A percentile compares a stretch with the other conserved stretches of the same genome.
Conservation (phyloP, 2,329 filamentous ascomycete genomes). For the Tolypocladium guangdongense region DNA sequence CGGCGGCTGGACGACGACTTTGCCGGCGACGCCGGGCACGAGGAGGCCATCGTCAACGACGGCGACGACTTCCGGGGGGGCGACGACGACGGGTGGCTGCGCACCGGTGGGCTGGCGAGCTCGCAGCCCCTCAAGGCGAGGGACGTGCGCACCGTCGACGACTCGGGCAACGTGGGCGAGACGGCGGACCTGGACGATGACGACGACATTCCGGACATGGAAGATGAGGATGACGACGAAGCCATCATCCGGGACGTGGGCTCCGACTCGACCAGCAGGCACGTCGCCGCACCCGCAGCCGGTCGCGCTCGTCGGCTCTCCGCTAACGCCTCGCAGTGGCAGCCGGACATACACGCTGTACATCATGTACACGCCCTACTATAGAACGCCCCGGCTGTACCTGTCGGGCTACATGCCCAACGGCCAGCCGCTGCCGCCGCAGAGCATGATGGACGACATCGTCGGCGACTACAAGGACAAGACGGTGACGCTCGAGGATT, state of each 20-base stretch:
- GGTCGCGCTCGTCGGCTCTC: not conserved
- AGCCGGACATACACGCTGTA: conserved; percentile 95
- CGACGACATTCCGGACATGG: conserved; percentile 97
- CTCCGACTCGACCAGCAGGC: conserved; percentile 35
- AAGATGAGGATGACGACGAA: conserved; percentile 94
- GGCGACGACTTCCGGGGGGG: conserved; percentile 54
- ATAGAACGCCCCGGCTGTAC: conserved; percentile 90
- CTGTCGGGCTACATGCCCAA: conserved; percentile 77
- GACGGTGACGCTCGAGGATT: conserved; percentile 95
- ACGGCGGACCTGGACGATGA: conserved; percentile 58
- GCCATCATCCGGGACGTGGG: conserved; percentile 79
- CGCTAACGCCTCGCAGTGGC: conserved; percentile 39
- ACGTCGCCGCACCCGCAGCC: conserved; percentile 5
- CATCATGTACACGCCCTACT: conserved; percentile 96
- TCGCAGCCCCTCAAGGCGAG: conserved; percentile 65
- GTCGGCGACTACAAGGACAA: conserved; percentile 97
- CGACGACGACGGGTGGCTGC: conserved; percentile 82
- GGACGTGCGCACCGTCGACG: conserved; percentile 82
- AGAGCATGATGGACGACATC: conserved; percentile 92
- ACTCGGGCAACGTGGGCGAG: conserved; percentile 76
- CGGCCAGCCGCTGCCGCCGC: conserved; percentile 70
- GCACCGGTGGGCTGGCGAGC: conserved; percentile 69
- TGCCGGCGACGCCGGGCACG: conserved; percentile 73
- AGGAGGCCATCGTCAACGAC: conserved; percentile 77
- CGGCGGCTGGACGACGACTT: conserved; percentile 88